Base-by-base conservation (phyloP, 345 rosid genomes). In the Bretschneidera sinensis region DNA sequence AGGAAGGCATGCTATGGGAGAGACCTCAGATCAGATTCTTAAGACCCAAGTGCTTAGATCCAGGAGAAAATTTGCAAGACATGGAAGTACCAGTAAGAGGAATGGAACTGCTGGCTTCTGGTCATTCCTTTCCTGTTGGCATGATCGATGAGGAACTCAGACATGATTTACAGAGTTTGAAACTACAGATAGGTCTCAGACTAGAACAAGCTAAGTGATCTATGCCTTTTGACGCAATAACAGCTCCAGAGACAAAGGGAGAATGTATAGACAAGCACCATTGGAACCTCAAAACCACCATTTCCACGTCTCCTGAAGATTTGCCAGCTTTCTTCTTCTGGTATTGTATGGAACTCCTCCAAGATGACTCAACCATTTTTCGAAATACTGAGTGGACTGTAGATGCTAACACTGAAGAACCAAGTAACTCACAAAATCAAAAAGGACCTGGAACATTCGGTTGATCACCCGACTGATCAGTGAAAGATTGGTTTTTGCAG, bases 1-100 rank as follows among this genome's bases (percentile, higher is more conserved):
- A 87, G 95, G 77, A 77, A 0, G 76, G 76, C 21, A 60, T 77
- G 72, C 25, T 35, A 22, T 82, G 86, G 83, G 95, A 87, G 80
- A 61, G 80, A 73, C 85, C 87, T 20, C 78, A 76, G 67, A 67
- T 75, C 55, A 66, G 71, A 62, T 70, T 77, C 60, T 62, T 54
- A 22, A 73, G 61, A 59, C 73, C 24, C 13, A 68, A 70, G 11
- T 57, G 54, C 47, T 17, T 60, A 50, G 23, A 78, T 28, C 72
- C 57, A 4, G 66, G 15, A 21, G 70, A 66, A 57, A 80, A 80
- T 61, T 31, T 84, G 56, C 59, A 64, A 48, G 82, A 70, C 21
- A 71, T 79, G 24, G 90, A 84, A 53, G 66, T 70, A 28, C 69
- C 73, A 50, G 50, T 87, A 51, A 68, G 80, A 59, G 95, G 95